phyloP scores from a whole-genome alignment of 768 basidiomycete species.

The Podaxis sp. region DNA sequence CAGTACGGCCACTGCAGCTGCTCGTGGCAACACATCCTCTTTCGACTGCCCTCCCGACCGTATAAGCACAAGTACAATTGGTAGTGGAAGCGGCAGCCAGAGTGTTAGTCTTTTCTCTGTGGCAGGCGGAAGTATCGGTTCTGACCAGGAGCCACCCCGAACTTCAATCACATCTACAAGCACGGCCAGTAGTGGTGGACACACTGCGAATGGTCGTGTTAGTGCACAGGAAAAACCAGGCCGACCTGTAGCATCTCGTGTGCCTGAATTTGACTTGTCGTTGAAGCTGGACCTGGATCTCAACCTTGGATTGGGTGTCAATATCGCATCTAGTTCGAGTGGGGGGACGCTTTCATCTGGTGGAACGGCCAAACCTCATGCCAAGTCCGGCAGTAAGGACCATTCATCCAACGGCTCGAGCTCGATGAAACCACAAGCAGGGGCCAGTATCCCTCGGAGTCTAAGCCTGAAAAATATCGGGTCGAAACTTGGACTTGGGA shows the following conservation, averaged over 20 bases:
- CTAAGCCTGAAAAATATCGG: slow-evolving; percentile 12
- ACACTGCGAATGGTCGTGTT: background rate
- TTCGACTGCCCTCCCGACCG: background rate
- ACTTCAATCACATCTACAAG: background rate
- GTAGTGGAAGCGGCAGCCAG: background rate
- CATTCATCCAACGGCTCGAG: background rate
- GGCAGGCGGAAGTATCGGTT: background rate
- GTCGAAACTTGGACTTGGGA: slow-evolving; percentile 5
- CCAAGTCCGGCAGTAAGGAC: background rate
- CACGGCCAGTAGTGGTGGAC: background rate
- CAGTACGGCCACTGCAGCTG: slow-evolving; percentile 1
- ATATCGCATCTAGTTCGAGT: background rate
- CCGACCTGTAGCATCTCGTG: background rate
- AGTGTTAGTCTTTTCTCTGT: background rate
- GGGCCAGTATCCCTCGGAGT: slow-evolving; percentile 4
- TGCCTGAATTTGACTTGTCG: background rate
- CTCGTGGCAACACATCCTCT: slow-evolving; percentile 1
- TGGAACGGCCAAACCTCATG: background rate
- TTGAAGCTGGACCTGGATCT: background rate
- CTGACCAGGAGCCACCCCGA: background rate
- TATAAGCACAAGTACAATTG: background rate
- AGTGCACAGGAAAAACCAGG: background rate
- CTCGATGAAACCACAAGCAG: background rate
- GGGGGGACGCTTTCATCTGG: slow-evolving; percentile 3
- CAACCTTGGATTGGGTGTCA: slow-evolving; percentile 13